Conservation (phyloP, 169 alveolate genomes). For the Theileria sp. region DNA sequence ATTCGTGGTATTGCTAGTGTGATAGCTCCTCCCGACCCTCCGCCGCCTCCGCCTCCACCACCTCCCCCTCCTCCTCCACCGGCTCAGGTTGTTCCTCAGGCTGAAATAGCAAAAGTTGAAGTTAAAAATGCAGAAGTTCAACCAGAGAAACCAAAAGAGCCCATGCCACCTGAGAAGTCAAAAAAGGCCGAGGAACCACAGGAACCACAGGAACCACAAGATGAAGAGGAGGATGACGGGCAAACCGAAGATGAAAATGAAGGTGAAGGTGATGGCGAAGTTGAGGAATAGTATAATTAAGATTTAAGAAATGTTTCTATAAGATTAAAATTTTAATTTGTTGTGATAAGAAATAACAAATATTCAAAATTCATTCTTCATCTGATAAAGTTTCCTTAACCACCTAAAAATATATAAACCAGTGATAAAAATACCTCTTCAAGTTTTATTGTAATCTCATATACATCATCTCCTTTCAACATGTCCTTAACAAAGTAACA, state of each 20-base stretch:
- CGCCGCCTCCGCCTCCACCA: conserved; percentile 60
- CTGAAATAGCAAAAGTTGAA: conserved; percentile 9
- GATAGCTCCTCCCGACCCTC: conserved; percentile 35
- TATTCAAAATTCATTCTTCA: conserved; percentile 20
- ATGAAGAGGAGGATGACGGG: conserved; percentile 17
- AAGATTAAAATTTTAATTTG: background rate
- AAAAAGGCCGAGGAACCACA: conserved; percentile 1
- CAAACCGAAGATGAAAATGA: conserved; percentile 17
- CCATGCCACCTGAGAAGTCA: background rate
- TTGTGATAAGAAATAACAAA: background rate
- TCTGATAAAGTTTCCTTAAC: conserved; percentile 40
- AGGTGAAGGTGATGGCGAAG: conserved; percentile 8
- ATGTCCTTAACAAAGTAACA: conserved; percentile 79
- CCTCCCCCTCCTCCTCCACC: conserved; percentile 25
- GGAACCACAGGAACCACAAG: conserved; percentile 5
- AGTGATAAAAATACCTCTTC: conserved; percentile 49
- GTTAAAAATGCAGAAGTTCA: background rate
- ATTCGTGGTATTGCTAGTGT: background rate
- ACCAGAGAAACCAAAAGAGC: conserved; percentile 2
- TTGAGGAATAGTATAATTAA: conserved; percentile 3
- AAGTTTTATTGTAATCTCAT: conserved; percentile 71
- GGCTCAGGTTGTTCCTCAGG: background rate
- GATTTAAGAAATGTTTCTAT: background rate
- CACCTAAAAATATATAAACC: conserved; percentile 12
- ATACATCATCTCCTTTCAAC: conserved; percentile 74